Percentiles rank a stretch among this genome's conserved stretches.
Conservation (phyloP, 148 eudicot genomes). For the Amaranthus cruentus region DNA sequence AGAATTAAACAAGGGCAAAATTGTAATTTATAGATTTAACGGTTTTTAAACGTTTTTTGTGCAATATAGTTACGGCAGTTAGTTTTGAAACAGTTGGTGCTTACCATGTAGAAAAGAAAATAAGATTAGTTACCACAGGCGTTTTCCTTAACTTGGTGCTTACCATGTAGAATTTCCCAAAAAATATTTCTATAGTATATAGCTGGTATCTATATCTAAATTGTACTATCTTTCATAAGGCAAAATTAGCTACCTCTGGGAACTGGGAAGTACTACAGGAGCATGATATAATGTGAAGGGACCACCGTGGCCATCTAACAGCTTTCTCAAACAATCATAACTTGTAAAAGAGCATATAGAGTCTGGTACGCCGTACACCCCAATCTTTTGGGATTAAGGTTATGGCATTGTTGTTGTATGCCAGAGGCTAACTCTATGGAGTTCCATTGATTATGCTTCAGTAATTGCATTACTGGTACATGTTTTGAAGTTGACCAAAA, state of each 20-base stretch:
- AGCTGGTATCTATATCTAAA: neutral
- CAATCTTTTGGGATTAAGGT: too few species aligned
- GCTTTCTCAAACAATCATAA: neutral
- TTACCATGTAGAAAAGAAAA: too few species aligned
- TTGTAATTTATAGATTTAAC: too few species aligned
- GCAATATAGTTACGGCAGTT: neutral
- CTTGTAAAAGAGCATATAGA: neutral
- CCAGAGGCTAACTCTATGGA: neutral
- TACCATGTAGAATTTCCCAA: too few species aligned
- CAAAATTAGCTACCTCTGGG: neutral
- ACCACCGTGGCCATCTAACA: too few species aligned
- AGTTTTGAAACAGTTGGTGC: neutral
- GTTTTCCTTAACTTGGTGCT: too few species aligned
- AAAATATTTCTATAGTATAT: neutral
- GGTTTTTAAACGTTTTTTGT: neutral
- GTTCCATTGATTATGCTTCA: conserved; percentile 5
- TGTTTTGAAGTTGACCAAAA: conserved; percentile 12
- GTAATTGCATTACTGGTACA: neutral
- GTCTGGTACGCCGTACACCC: neutral
- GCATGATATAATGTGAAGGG: neutral
- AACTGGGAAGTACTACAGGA: neutral
- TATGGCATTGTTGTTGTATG: too few species aligned
- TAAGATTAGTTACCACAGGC: too few species aligned
- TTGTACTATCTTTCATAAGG: neutral
- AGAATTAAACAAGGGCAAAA: too few species aligned